Evolutionary conservation across 495 filamentous ascomycete species (phyloP), one percentile per base, ranked within the genome.

Genomic region (Penicillium cinerascens): DNA sequence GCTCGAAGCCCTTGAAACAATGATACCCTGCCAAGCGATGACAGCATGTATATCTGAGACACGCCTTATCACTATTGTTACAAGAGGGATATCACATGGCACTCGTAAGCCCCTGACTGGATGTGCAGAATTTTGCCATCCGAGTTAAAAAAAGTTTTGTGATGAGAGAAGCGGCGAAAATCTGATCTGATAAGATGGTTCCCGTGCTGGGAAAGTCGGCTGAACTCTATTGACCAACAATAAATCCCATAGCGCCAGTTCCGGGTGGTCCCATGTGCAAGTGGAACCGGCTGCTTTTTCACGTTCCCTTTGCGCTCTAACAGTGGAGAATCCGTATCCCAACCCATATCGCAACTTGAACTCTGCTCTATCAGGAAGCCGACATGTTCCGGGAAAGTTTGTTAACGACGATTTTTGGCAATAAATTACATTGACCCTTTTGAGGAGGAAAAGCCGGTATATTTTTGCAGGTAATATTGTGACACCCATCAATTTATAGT

Each of bases 241-340:
- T 10, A 33, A 3, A 13, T 33, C 4, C 11, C 22, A 21, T 11
- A 25, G 13, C 1, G 9, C 4, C 3, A 25, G 8, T 36, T 49
- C 39, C 47, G 39, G 35, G 47, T 50, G 47, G 38, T 33, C 47
- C 43, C 38, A 42, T 43, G 38, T 42, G 47, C 15, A 18, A 15
- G 37, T 49, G 47, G 47, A 42, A 16, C 13, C 22, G 26, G n/a
- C 9, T 35, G 26, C 27, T 21, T 9, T 39, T 17, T 6, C 35
- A 21, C n/a, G 21, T 41, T 41, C 22, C 46, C n/a, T 27, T 29
- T 13, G 10, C 11, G 11, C 29, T 23, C 22, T 43, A 7, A 21
- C 20, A 15, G 41, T 43, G 41, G 41, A 43, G 21, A 43, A 33
- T 10, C 29, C 29, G 9, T 33, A 33, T 33, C 10, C 2, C 29